Conservation (phyloP, 495 filamentous ascomycete genomes). For the Penicillium malachiteum region DNA sequence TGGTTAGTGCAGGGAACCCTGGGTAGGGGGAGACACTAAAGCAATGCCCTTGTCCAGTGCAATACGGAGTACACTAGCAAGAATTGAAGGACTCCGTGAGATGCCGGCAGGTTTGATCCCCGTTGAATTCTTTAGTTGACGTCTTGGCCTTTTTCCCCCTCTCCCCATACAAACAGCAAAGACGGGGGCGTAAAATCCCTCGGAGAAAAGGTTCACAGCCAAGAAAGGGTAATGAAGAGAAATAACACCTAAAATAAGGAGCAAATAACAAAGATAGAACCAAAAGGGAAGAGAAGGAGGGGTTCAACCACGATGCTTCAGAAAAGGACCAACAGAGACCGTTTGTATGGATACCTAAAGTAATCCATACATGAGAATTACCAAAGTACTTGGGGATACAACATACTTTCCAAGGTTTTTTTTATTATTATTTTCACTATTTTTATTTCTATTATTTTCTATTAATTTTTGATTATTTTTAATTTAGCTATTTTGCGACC, state of each 20-base stretch:
- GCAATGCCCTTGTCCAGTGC: not conserved
- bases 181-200: too few species aligned
- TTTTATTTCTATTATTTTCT: too few species aligned
- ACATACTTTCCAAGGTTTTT: not conserved
- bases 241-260: not conserved
- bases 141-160: not conserved
- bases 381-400: constrained; percentile 18
- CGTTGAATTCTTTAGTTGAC: not conserved
- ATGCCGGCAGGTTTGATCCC: not conserved
- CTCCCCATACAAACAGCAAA: too few species aligned
- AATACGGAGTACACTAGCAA: not conserved
- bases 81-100: not conserved
- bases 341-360: constrained; percentile 13
- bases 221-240: not conserved
- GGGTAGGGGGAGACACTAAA: not conserved
- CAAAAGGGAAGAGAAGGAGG: constrained; percentile 16
- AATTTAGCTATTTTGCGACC: constrained; percentile 16
- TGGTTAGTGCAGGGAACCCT: constrained; percentile 1
- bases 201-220: not conserved
- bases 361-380: constrained; percentile 18
- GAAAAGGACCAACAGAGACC: constrained; percentile 20
- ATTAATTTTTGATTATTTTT: not conserved
- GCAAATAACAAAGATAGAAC: constrained; percentile 6
- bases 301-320: constrained; percentile 19
- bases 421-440: too few species aligned